Base-by-base conservation (phyloP, 495 filamentous ascomycete species). In the Usnea hakonensis region DNA sequence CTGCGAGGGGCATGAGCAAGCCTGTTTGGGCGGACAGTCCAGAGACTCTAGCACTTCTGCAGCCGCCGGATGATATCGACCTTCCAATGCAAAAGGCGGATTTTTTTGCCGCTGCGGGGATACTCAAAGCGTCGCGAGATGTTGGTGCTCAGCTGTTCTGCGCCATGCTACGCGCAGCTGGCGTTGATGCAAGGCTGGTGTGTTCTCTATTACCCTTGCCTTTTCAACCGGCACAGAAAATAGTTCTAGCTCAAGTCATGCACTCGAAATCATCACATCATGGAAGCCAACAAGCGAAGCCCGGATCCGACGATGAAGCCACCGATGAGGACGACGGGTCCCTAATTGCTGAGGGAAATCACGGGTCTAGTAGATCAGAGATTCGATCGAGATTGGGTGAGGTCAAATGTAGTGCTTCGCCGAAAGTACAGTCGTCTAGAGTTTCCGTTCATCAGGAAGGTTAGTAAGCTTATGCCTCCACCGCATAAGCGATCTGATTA, bases 111-210 rank as follows among this genome's bases (percentile, higher is more conserved):
- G 85, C 89, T 55, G 89, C 90, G 3, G 77, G 76, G 58, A 77
- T 70, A 5, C 71, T 92, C 35, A 69, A 81, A 66, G 93, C 91
- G 7, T 96, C 92, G 46, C 86, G 90, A 52, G 93, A 98, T 74
- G 80, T 94, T 37, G 94, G 92, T 17, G 87, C 90, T 23, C 91
- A 96, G 71, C 72, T 99, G 5, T 95, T 93, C 62, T 97, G 94
- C 74, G 87, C 90, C 10, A 70, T 97, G 30, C 79, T 99, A 14
- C 85, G 94, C 11, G 82, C 83, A 35, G 83, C 79, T 35, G 91
- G 87, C 9, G 84, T 97, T 4, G 85, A 90, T 64, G 82, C 91
- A n/a, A 83, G 94, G 19, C 81, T 99, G 3, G 89, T 97, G 2
- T 97, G 92, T 73, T 99, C 95, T 11, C 78, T 99, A 16, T 92